Base-by-base conservation (phyloP, 2,329 filamentous ascomycete genomes). In the Cladosporium oxysporum region DNA sequence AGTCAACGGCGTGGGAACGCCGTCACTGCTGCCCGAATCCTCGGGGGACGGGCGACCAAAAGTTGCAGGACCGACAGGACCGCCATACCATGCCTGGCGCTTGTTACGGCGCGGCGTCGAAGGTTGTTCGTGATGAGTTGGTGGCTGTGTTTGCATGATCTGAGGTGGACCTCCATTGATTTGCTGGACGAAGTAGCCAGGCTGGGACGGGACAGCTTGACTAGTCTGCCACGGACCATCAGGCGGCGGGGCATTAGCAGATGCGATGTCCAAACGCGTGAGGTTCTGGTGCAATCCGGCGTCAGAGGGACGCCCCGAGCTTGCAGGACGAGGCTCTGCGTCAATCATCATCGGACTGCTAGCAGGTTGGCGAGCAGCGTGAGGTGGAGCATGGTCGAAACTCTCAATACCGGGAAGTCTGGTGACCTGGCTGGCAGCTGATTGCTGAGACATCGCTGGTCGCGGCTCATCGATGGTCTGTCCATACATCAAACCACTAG, bases 331-430 rank as follows among this genome's bases (percentile, higher is more conserved):
- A 35, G 70, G 68, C 59, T 67, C 70, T 10, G 70, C 73, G 70
- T 96, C 92, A 11, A 93, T 79, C 74, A 90, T 86, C 91, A 95
- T 93, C 0, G 92, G 91, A 62, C 91, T 93, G 2, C 87, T 83
- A 63, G 85, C 84, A 57, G 89, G 87, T 58, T 87, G 84, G 83
- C 76, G 66, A 0, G 88, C 85, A 33, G 50, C 31, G 23, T 85
- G 85, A 66, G 86, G 85, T 29, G 88, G 90, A 28, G 91, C 82
- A 65, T 91, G 89, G 73, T 94, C 92, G 72, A 97, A 97, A 18
- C 92, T 96, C 76, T 96, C 92, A 70, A 97, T 97, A 16, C 93
- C 93, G 0, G 93, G 93, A 16, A 97, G 84, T 47, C 92, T 88
- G 16, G 92, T 82, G 5, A 84, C 85, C 71, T 89, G 88, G 60